Percentiles rank a stretch among this genome's conserved stretches.
phyloP scores from a whole-genome alignment of 2,329 filamentous ascomycete genomes.

The Zopfia rhizophila region DNA sequence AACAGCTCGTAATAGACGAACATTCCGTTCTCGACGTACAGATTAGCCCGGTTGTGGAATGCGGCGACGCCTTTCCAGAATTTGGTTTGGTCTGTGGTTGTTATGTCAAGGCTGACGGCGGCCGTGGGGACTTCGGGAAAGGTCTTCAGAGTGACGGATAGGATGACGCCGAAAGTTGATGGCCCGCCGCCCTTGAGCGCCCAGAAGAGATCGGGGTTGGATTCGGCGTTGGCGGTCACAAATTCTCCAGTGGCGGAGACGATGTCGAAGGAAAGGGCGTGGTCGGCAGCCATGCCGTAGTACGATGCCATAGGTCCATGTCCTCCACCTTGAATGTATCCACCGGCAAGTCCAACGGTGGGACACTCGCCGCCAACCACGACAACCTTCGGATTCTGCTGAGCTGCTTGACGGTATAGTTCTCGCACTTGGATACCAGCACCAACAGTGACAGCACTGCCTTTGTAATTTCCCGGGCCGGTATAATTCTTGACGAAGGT shows the following conservation, averaged over 20 bases:
- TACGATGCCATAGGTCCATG: conserved; percentile 44
- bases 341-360: conserved; percentile 41
- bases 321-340: conserved; percentile 49
- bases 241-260: conserved; percentile 45
- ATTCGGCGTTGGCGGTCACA: conserved; percentile 33
- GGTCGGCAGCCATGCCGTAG: conserved; percentile 42
- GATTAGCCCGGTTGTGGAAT: conserved; percentile 24
- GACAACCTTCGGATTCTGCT: conserved; percentile 15
- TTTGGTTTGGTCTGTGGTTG: conserved; percentile 10
- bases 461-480: conserved; percentile 20
- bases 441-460: conserved; percentile 23
- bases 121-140: conserved; percentile 22
- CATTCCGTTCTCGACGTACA: conserved; percentile 25
- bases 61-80: conserved; percentile 24
- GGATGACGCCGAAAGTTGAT: conserved; percentile 15
- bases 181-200: conserved; percentile 29
- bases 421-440: conserved; percentile 17
- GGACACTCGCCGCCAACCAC: conserved; percentile 29
- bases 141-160: conserved; percentile 22
- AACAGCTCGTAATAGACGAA: conserved; percentile 26
- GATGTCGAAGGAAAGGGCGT: conserved; percentile 43
- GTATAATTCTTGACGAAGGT: conserved; percentile 19
- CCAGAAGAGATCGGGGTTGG: conserved; percentile 41
- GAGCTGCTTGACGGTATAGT: conserved; percentile 10
- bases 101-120: conserved; percentile 17